Conservation (phyloP, 371 early-diverging fungal species). For the Chytridium lagenaria region DNA sequence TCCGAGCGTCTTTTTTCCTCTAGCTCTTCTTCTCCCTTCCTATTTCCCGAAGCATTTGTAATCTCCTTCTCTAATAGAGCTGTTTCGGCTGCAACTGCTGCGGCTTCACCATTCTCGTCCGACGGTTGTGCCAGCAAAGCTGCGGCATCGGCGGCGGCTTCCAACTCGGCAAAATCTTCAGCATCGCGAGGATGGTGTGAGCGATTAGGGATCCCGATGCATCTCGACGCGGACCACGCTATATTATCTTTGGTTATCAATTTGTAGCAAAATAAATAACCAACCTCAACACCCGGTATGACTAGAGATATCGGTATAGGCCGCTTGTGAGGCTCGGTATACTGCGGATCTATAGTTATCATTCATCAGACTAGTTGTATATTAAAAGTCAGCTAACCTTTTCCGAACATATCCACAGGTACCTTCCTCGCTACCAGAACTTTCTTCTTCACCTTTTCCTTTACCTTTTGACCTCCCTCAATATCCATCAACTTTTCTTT, state of each 20-base stretch:
- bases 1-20: slow-evolving; percentile 22
- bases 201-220: slow-evolving; percentile 19
- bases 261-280: slow-evolving; percentile 2
- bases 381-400: no score
- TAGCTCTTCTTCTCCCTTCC: slow-evolving; percentile 16
- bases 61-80: no score
- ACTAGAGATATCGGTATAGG: slow-evolving; percentile 41
- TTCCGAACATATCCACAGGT: slow-evolving; percentile 42
- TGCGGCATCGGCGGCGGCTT: no score
- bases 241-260: background rate
- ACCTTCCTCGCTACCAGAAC: slow-evolving; percentile 35
- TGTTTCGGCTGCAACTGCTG: background rate
- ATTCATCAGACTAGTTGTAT: no score
- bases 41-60: no score
- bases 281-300: slow-evolving; percentile 6
- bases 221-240: background rate
- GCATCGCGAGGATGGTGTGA: no score
- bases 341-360: slow-evolving; percentile 31
- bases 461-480: no score
- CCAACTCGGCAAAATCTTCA: no score
- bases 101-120: no score
- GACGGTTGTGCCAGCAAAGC: no score
- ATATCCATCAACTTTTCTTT: no score
- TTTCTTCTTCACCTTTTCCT: slow-evolving; percentile 20
- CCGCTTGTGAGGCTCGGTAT: slow-evolving; percentile 28